phyloP scores from a whole-genome alignment of 2,329 filamentous ascomycete species.

The Graphilbum sp. region DNA sequence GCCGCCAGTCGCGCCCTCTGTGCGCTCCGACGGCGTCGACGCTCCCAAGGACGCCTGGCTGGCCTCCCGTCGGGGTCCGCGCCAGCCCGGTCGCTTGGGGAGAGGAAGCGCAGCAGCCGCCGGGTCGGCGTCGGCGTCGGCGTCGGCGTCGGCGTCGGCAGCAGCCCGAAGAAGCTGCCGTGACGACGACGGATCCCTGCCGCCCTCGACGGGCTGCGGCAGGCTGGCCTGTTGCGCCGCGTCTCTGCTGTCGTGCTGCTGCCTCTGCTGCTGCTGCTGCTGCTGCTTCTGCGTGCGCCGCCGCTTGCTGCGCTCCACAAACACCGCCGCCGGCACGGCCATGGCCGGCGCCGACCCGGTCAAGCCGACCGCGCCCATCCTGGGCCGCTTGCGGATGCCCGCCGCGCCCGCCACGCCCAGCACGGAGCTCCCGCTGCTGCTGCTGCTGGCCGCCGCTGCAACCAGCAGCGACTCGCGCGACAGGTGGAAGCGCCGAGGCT shows the following conservation, averaged over 20 bases:
- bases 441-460: conserved; percentile 10
- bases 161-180: conserved; percentile 2
- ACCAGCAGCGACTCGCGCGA: conserved; percentile 16
- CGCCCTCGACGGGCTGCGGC: not conserved
- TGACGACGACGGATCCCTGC: not conserved
- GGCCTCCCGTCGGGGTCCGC: not conserved
- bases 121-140: not conserved
- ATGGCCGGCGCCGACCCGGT: not conserved
- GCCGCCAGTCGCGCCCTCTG: not conserved
- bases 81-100: conserved; percentile 7
- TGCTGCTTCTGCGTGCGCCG: conserved; percentile 8
- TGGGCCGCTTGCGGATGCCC: conserved; percentile 21
- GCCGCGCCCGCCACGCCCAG: conserved; percentile 14
- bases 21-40: too few relatives aligned
- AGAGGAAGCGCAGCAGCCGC: conserved; percentile 2
- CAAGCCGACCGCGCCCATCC: conserved; percentile 12
- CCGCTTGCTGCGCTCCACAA: conserved; percentile 31
- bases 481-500: conserved; percentile 38
- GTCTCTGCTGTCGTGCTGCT: not conserved
- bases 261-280: not conserved
- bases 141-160: too few relatives aligned
- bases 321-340: conserved; percentile 23
- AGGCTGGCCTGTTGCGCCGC: not conserved
- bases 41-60: not conserved
- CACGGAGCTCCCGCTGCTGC: conserved; percentile 16